These are phyloP conservation scores for Russula sp. DNA, from an alignment of 768 basidiomycete genomes.

Conservation along the genomic window DNA sequence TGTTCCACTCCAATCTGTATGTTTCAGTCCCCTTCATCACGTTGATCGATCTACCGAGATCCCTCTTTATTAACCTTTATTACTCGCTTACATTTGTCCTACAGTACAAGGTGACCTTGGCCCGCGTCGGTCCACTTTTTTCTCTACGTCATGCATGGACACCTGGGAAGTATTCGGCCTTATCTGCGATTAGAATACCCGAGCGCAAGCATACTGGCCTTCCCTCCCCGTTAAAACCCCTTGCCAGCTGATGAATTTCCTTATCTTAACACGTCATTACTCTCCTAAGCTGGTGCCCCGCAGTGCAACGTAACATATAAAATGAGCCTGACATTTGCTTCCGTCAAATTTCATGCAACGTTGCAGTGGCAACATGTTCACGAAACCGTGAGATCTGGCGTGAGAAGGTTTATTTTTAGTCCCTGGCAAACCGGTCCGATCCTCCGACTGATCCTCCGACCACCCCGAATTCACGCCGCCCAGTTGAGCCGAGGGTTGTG, in stretches of 20 bases:
- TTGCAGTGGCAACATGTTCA: neutral
- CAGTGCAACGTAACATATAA: neutral
- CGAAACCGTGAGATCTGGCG: neutral
- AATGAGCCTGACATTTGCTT: neutral
- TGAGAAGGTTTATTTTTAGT: neutral
- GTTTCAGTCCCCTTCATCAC: neutral
- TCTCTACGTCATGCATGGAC: neutral
- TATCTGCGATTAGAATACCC: neutral
- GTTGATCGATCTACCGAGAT: neutral
- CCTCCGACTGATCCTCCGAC: neutral
- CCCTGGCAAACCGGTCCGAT: neutral
- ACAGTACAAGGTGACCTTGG: no score
- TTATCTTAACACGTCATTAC: neutral
- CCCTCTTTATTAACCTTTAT: no score
- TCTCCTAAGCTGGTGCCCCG: neutral
- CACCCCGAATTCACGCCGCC: neutral
- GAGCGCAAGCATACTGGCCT: neutral
- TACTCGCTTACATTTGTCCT: neutral
- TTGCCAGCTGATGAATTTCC: neutral
- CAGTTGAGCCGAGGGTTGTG: slow-evolving; percentile 2
- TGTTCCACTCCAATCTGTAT: neutral
- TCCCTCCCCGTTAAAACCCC: neutral
- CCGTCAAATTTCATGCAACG: neutral
- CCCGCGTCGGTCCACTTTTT: neutral
- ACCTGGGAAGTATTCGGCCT: no score